A percentile compares a stretch with the other conserved stretches of the same genome.
Evolutionary conservation across 352 stramenopile genomes (phyloP).

Genomic region (Phytophthora sp.): DNA sequence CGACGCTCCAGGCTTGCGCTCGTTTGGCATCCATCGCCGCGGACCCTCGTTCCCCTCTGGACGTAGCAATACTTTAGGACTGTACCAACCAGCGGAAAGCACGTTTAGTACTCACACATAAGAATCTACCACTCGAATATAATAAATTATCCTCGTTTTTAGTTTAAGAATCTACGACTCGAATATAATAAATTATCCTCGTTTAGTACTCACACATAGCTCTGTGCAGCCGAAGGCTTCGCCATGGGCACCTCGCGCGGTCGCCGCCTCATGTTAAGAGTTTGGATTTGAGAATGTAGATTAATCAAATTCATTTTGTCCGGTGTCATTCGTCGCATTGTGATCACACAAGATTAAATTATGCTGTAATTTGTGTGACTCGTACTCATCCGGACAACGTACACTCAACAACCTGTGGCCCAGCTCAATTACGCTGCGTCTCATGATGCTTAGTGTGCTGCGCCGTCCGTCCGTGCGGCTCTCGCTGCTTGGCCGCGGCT

Average conservation of each 20-base stretch:
- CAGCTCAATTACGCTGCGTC: conserved; percentile 9
- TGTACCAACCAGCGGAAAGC: not conserved
- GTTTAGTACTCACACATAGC: conserved; percentile 48
- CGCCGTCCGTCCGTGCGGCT: conserved; percentile 35
- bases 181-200: not conserved
- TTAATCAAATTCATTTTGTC: conserved; percentile 9
- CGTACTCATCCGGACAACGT: conserved; percentile 6
- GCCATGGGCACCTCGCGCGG: conserved; percentile 63
- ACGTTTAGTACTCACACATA: no score
- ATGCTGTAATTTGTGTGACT: not conserved
- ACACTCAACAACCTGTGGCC: conserved; percentile 11
- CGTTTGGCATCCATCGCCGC: conserved; percentile 58
- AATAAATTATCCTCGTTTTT: not conserved
- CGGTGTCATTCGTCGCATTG: not conserved
- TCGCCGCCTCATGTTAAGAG: conserved; percentile 23
- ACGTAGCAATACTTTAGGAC: conserved; percentile 30
- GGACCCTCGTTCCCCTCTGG: conserved; percentile 25
- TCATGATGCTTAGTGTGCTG: conserved; percentile 38
- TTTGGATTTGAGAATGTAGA: conserved; percentile 7
- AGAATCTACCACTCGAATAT: not conserved
- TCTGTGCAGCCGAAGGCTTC: conserved; percentile 61
- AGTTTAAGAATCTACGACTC: conserved; percentile 2
- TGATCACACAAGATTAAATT: not conserved
- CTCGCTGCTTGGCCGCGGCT: conserved; percentile 9
- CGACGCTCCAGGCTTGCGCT: conserved; percentile 51